phyloP scores from a whole-genome alignment of 2,329 filamentous ascomycete species.

The Pseudofabraea citricarpa region DNA sequence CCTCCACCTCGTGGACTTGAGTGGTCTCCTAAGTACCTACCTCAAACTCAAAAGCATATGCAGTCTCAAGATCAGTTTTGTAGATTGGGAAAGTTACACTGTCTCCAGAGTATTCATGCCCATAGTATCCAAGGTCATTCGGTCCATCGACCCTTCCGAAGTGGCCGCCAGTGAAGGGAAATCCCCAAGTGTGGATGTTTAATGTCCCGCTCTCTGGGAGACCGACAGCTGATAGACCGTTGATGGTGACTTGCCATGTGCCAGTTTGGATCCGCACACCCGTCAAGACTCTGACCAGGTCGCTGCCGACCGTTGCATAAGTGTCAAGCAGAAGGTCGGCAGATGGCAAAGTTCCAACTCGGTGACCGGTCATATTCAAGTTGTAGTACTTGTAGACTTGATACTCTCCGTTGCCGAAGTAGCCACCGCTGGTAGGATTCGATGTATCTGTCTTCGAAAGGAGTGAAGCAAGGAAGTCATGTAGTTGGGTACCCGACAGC shows the following conservation, averaged over 20 bases:
- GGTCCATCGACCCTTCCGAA: conserved; percentile 18
- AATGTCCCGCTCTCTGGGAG: conserved; percentile 28
- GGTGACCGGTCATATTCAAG: conserved; percentile 34
- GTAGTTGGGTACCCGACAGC: conserved; percentile 33
- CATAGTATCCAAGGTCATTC: conserved; percentile 5
- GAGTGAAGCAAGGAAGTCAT: conserved; percentile 40
- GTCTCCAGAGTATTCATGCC: conserved; percentile 2
- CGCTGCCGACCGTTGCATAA: conserved; percentile 30
- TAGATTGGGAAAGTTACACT: conserved; percentile 8
- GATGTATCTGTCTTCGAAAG: conserved; percentile 27
- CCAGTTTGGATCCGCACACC: conserved; percentile 28
- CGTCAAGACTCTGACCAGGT: conserved; percentile 30
- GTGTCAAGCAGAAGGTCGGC: conserved; percentile 32
- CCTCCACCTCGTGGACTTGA: too few relatives aligned
- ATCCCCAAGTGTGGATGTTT: conserved; percentile 25
- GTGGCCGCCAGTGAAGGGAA: conserved; percentile 5
- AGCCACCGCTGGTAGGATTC: conserved; percentile 22
- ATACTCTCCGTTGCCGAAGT: conserved; percentile 34
- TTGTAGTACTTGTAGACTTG: conserved; percentile 41
- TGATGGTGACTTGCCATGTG: conserved; percentile 30
- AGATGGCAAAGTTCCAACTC: conserved; percentile 29
- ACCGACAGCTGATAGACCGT: conserved; percentile 28
- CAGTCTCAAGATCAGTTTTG: conserved; percentile 4
- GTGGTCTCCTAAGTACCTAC: background rate
- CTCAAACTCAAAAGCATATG: conserved; percentile 10